These are phyloP conservation scores for Backusella liffmaniae DNA, from an alignment of 192 early-diverging fungal genomes.

Conservation along the genomic window DNA sequence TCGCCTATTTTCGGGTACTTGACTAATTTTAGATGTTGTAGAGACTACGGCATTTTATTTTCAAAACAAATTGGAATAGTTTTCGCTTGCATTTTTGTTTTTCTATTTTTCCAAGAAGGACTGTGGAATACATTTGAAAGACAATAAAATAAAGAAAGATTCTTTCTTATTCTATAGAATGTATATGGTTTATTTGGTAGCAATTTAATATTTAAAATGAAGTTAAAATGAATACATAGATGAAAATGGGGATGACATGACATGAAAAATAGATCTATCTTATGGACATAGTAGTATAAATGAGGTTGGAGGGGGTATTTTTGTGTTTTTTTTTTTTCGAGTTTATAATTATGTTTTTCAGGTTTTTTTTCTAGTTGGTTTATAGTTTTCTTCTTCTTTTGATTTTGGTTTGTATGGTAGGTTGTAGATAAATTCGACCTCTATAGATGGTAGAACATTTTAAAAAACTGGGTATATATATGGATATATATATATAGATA, in stretches of 20 bases:
- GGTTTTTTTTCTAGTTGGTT: background rate
- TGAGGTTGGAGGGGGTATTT: background rate
- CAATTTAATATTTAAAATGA: background rate
- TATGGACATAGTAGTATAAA: conserved; percentile 1
- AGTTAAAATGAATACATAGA: conserved; percentile 5
- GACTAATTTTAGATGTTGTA: too few relatives aligned
- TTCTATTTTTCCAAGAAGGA: too few relatives aligned
- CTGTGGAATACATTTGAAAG: too few relatives aligned
- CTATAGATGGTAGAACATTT: background rate
- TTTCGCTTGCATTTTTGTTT: too few relatives aligned
- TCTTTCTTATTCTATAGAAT: background rate
- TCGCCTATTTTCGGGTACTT: too few relatives aligned
- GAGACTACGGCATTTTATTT: too few relatives aligned
- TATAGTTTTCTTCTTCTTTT: background rate
- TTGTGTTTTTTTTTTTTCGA: background rate
- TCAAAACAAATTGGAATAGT: too few relatives aligned
- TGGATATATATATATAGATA: background rate
- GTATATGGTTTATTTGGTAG: conserved; percentile 5
- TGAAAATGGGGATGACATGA: background rate
- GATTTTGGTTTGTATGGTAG: background rate
- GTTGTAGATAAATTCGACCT: conserved; percentile 6
- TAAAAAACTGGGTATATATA: background rate
- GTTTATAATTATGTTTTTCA: background rate
- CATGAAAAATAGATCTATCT: conserved; percentile 5
- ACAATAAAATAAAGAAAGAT: too few relatives aligned